A percentile compares a stretch with the other conserved stretches of the same genome.
Evolutionary conservation across 1,284 basidiomycete genomes (phyloP).

Genomic region (Cystobasidium slooffiae): DNA sequence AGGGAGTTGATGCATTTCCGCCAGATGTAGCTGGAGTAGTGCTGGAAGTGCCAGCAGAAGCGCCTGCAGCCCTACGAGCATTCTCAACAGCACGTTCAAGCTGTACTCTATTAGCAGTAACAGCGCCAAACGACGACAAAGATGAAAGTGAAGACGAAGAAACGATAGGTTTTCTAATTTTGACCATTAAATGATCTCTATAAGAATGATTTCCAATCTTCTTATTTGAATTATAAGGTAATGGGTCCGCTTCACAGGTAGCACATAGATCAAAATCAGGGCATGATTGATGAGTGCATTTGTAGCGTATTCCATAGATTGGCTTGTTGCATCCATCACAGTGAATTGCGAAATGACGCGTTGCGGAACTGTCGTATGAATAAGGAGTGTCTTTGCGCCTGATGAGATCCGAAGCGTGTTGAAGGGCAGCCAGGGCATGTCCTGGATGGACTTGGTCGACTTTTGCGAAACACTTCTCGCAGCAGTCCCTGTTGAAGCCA

Average conservation of each 20-base stretch:
- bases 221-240: conserved; percentile 4
- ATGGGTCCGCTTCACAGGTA: conserved; percentile 49
- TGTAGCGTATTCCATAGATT: conserved; percentile 46
- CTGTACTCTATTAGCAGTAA: conserved; percentile 11
- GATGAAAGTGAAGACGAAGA: background rate
- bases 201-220: conserved; percentile 44
- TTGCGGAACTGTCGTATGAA: conserved; percentile 12
- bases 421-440: conserved; percentile 44
- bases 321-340: conserved; percentile 47
- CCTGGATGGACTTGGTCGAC: conserved; percentile 44
- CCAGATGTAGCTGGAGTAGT: background rate
- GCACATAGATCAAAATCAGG: conserved; percentile 53
- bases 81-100: conserved; percentile 11
- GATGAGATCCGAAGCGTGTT: conserved; percentile 28
- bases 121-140: background rate
- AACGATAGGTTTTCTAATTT: conserved; percentile 47
- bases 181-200: conserved; percentile 47
- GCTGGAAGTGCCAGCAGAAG: background rate
- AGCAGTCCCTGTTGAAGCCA: conserved; percentile 43
- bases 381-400: background rate
- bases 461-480: conserved; percentile 41
- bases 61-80: background rate
- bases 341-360: conserved; percentile 39
- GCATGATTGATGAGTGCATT: conserved; percentile 52
- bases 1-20: background rate